Conservation (phyloP, 345 rosid genomes). For the Syzygium grande region DNA sequence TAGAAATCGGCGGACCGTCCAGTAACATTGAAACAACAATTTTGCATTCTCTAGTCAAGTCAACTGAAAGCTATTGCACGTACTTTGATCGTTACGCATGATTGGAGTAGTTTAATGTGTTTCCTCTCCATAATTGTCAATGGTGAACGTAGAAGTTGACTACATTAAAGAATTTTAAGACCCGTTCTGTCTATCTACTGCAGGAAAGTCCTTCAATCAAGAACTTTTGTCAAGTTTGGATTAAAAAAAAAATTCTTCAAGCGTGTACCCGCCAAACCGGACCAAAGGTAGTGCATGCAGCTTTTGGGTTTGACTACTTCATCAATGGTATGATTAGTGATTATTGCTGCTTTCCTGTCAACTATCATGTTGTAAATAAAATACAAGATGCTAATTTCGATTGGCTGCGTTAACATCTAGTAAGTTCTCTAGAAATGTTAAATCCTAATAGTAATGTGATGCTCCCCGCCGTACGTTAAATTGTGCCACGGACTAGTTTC, state of each 20-base stretch:
- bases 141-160: too few species aligned
- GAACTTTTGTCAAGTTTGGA: too few species aligned
- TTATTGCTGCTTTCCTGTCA: neutral
- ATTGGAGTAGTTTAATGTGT: too few species aligned
- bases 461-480: neutral
- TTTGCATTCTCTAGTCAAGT: too few species aligned
- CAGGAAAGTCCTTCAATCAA: too few species aligned
- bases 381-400: too few species aligned
- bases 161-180: too few species aligned
- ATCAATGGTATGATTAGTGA: neutral
- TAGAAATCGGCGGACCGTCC: fast-evolving
- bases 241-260: neutral
- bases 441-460: too few species aligned
- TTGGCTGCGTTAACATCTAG: neutral
- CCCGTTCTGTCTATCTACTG: neutral
- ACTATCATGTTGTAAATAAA: neutral
- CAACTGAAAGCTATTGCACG: too few species aligned
- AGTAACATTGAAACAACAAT: too few species aligned
- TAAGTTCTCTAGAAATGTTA: neutral
- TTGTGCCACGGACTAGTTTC: neutral
- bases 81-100: too few species aligned
- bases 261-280: neutral
- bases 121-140: too few species aligned
- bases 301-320: neutral
- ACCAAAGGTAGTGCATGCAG: neutral